Base-by-base conservation (phyloP, 441 rosid species). In the Populus hybrid region DNA sequence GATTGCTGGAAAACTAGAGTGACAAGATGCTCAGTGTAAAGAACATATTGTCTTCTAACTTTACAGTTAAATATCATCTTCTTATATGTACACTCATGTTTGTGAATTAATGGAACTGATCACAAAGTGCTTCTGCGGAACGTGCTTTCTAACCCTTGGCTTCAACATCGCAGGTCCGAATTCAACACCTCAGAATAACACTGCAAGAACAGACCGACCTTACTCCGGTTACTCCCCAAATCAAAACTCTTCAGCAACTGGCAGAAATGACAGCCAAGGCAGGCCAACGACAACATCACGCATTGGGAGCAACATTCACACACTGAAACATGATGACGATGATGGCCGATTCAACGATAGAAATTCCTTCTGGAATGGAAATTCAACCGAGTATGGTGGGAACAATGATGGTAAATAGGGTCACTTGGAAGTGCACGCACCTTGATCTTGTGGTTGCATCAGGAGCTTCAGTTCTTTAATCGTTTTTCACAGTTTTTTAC, bases 341-440 rank as follows among this genome's bases (percentile, higher is more conserved):
- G 94, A 94, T 73, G 72, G 78, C 12, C 86, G 70, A 14, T 90
- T 88, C 79, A 77, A 69, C 23, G 95, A 82, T 68, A 88, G 91
- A 77, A 94, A 94, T 75, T 35, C 92, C 21, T 93, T 88, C 77
- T 92, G 99, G 99, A 93, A 94, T 59, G 99, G 97, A 79, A 94
- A 94, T 77, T 93, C 97, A 6, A 93, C 99, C 24, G 89, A 93
- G 81, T 93, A 88, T 59, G 97, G 97, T 2, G 89, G 95, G 50
- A 80, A 82, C 71, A 79, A 67, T 23, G 86, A 76, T 34, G 85
- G 79, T 79, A 84, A 75, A 76, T 86, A 82, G 32, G 32, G 32
- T 30, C 32, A 30, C 32, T 30, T 30, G 81, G 35, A 72, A 23
- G n/a, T 69, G 18, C 35, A 11, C 5, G 12, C 11, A 5, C 16